A percentile compares a stretch with the other conserved stretches of the same genome.
Evolutionary conservation across 1,284 basidiomycete species (phyloP).

Genomic region (Pseudozyma tsukubaensis): DNA sequence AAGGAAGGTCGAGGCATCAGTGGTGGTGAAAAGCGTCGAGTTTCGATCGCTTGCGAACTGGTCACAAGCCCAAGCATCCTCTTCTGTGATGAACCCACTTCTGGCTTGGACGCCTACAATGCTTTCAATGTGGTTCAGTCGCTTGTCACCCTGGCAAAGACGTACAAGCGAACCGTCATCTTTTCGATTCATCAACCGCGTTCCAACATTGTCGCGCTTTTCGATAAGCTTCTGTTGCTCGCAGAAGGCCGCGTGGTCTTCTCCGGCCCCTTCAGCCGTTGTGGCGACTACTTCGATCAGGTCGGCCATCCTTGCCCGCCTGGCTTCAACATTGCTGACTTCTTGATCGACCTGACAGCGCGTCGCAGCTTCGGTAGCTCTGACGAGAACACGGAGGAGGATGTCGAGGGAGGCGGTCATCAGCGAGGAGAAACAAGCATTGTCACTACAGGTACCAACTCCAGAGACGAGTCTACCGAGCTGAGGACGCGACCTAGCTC

Average conservation of each 20-base stretch:
- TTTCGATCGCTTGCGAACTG: conserved; percentile 94
- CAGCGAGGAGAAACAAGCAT: conserved; percentile 29
- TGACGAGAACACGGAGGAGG: conserved; percentile 1
- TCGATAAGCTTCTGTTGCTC: conserved; percentile 89
- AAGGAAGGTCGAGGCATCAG: conserved; percentile 76
- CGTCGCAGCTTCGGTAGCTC: background rate
- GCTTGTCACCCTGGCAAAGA: conserved; percentile 83
- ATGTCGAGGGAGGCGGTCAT: conserved; percentile 20
- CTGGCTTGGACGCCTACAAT: conserved; percentile 88
- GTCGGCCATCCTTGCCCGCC: conserved; percentile 87
- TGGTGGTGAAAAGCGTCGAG: conserved; percentile 58
- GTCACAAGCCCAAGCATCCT: conserved; percentile 95
- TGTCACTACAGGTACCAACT: conserved; percentile 34
- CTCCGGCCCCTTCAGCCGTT: conserved; percentile 79
- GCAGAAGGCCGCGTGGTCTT: conserved; percentile 78
- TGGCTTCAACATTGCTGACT: conserved; percentile 96
- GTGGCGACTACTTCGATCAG: conserved; percentile 81
- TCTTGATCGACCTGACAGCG: conserved; percentile 58
- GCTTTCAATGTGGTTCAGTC: conserved; percentile 93
- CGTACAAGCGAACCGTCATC: conserved; percentile 93
- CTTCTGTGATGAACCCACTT: conserved; percentile 96
- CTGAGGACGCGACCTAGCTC: conserved; percentile 72
- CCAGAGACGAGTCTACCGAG: conserved; percentile 71
- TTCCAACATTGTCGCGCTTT: conserved; percentile 93
- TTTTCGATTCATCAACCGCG: conserved; percentile 99